These are phyloP conservation scores for Suhomyces kilbournensis DNA, from an alignment of 805 yeast genomes.

Conservation along the genomic window DNA sequence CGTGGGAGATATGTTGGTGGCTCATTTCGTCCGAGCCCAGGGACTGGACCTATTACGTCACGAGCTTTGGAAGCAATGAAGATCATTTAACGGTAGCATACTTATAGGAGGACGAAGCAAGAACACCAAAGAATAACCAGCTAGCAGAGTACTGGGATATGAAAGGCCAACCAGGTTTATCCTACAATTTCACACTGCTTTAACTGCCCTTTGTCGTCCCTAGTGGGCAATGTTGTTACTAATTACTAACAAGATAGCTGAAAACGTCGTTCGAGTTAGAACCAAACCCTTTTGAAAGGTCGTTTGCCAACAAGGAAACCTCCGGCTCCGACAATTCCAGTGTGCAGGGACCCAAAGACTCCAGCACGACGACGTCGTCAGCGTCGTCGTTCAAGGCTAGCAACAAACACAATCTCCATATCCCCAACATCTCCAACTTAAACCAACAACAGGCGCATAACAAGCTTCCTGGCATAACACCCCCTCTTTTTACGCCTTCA, in stretches of 20 bases:
- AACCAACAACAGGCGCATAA: conserved; percentile 11
- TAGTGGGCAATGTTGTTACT: background rate
- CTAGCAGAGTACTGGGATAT: background rate
- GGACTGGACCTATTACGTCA: conserved; percentile 5
- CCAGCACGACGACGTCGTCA: conserved; percentile 2
- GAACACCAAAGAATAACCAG: too few species aligned
- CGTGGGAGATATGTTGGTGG: background rate
- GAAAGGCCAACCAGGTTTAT: background rate
- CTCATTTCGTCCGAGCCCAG: background rate
- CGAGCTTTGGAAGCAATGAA: background rate
- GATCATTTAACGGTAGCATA: background rate
- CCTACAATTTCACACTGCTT: background rate
- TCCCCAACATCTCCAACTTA: conserved; percentile 31
- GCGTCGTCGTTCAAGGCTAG: conserved; percentile 32
- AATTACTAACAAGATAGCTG: background rate
- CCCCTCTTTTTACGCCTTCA: conserved; percentile 56
- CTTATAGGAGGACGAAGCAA: too few species aligned
- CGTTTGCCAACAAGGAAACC: conserved; percentile 69
- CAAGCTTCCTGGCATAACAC: conserved; percentile 41
- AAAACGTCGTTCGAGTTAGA: conserved; percentile 65
- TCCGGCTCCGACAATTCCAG: background rate
- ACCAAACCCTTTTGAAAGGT: conserved; percentile 93
- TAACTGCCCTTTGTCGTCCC: background rate
- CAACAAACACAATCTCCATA: conserved; percentile 39
- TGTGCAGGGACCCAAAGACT: conserved; percentile 1